Conservation (phyloP, 2,329 filamentous ascomycete species). For the Aspergillus terreus region DNA sequence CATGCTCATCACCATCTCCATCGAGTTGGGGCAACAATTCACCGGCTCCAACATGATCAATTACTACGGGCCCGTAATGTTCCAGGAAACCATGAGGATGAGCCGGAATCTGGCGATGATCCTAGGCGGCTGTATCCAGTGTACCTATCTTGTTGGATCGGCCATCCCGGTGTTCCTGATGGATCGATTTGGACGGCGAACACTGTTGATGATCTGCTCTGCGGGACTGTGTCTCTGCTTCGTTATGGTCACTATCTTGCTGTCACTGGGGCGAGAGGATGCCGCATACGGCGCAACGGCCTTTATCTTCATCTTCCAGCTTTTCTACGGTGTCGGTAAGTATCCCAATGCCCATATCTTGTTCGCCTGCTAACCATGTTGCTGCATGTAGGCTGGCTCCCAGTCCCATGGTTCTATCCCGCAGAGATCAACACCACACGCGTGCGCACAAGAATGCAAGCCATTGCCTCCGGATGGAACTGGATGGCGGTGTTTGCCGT, state of each 20-base stretch:
- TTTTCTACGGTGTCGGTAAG: slow-evolving; percentile 33
- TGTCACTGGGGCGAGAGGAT: slow-evolving; percentile 28
- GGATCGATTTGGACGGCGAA: slow-evolving; percentile 41
- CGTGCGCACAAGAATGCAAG: slow-evolving; percentile 37
- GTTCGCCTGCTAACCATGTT: not conserved
- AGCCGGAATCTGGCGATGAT: slow-evolving; percentile 50
- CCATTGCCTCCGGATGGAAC: slow-evolving; percentile 37
- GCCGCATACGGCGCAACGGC: slow-evolving; percentile 41
- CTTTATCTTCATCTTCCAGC: slow-evolving; percentile 46
- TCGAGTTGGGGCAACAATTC: slow-evolving; percentile 36
- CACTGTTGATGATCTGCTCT: slow-evolving; percentile 40
- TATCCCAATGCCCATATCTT: too few relatives aligned
- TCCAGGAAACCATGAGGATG: slow-evolving; percentile 37
- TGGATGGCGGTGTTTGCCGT: slow-evolving; percentile 36
- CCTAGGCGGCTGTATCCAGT: slow-evolving; percentile 46
- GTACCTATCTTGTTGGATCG: slow-evolving; percentile 39
- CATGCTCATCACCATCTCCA: slow-evolving; percentile 29
- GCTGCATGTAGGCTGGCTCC: slow-evolving; percentile 36
- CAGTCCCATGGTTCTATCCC: slow-evolving; percentile 45
- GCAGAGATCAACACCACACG: slow-evolving; percentile 41
- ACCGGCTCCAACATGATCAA: slow-evolving; percentile 39
- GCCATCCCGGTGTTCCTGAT: slow-evolving; percentile 41
- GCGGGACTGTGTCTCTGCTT: slow-evolving; percentile 44
- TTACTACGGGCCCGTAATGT: slow-evolving; percentile 40
- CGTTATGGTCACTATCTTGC: slow-evolving; percentile 36